Evolutionary conservation across 2,329 filamentous ascomycete species (phyloP).

Genomic region (Fusarium sp.): DNA sequence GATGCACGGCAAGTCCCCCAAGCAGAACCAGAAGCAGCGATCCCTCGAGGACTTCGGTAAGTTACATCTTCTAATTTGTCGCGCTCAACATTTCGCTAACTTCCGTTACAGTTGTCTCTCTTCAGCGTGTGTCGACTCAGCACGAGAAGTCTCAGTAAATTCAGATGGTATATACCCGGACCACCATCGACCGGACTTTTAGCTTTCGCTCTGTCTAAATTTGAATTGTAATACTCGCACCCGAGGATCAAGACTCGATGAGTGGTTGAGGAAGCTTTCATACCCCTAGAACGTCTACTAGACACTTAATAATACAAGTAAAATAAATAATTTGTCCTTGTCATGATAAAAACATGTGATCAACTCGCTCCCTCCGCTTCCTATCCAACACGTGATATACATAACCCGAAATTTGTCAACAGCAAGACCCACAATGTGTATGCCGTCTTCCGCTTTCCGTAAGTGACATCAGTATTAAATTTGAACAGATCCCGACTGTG

Average conservation of each 20-base stretch:
- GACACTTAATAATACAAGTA: conserved; percentile 62
- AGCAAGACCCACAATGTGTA: no score
- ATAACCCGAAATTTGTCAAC: no score
- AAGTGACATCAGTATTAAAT: no score
- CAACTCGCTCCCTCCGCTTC: no score
- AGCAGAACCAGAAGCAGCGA: conserved; percentile 85
- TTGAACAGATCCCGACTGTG: no score
- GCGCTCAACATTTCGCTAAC: conserved; percentile 60
- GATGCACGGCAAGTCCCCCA: conserved; percentile 90
- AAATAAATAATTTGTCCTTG: conserved; percentile 50
- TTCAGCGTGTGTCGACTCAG: conserved; percentile 91
- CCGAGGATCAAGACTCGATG: conserved; percentile 53
- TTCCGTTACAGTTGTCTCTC: conserved; percentile 77
- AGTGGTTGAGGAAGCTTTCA: conserved; percentile 55
- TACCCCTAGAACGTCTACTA: conserved; percentile 56
- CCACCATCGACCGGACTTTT: conserved; percentile 55
- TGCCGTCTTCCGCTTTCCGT: neutral
- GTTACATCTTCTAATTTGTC: conserved; percentile 52
- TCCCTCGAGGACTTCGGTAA: conserved; percentile 91
- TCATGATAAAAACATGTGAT: neutral
- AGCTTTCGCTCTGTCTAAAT: conserved; percentile 57
- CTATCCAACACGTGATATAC: no score
- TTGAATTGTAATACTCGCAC: conserved; percentile 56
- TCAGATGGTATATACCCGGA: conserved; percentile 57
- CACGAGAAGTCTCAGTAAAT: conserved; percentile 87